These are phyloP conservation scores for Podospora pseudopauciseta DNA, from an alignment of 495 filamentous ascomycete genomes.

Conservation along the genomic window DNA sequence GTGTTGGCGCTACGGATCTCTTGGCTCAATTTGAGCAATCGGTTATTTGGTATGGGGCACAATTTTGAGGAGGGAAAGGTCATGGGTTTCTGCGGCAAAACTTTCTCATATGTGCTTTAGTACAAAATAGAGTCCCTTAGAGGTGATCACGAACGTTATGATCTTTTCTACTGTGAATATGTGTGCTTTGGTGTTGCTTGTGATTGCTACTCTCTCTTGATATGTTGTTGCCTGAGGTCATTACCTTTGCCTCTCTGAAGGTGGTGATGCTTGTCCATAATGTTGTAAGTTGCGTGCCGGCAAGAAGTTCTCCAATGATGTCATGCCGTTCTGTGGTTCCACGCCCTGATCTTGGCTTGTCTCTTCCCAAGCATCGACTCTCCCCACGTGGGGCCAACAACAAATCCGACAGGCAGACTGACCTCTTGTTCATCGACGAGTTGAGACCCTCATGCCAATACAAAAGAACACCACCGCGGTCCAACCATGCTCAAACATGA, in stretches of 20 bases:
- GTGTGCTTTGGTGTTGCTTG: not conserved
- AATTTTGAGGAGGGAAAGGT: slow-evolving; percentile 41
- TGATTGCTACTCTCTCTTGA: not conserved
- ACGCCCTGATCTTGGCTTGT: not conserved
- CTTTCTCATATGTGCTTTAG: slow-evolving; percentile 49
- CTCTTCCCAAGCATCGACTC: not conserved
- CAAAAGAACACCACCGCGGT: not conserved
- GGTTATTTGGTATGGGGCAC: slow-evolving; percentile 45
- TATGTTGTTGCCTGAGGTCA: not conserved
- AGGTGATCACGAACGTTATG: slow-evolving; percentile 36
- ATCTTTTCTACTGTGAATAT: slow-evolving; percentile 19
- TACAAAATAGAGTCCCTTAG: slow-evolving; percentile 52
- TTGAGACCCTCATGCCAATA: not conserved
- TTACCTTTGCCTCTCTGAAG: not conserved
- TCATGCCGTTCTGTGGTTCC: not conserved
- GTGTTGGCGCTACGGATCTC: slow-evolving; percentile 31
- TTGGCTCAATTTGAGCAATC: slow-evolving; percentile 43
- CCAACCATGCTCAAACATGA: not conserved
- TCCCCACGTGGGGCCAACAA: not conserved
- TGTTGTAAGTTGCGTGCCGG: not conserved
- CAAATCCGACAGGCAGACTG: not conserved
- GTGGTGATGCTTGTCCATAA: not conserved
- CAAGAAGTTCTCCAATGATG: not conserved
- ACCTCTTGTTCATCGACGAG: not conserved
- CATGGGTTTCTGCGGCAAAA: slow-evolving; percentile 43